These are phyloP conservation scores for Aspergillus sp. DNA, from an alignment of 2,329 filamentous ascomycete genomes.

Conservation along the genomic window DNA sequence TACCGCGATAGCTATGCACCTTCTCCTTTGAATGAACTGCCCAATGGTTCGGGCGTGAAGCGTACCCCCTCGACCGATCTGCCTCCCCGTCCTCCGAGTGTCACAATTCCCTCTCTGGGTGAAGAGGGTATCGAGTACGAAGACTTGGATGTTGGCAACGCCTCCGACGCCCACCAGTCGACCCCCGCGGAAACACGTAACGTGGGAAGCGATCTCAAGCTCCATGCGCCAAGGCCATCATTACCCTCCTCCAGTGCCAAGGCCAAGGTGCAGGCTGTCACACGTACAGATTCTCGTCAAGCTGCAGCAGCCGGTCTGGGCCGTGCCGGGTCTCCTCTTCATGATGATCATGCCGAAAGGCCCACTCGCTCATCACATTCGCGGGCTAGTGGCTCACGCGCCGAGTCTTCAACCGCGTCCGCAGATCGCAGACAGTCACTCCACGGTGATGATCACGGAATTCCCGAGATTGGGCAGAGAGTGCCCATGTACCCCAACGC, in stretches of 20 bases:
- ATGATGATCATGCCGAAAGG: slow-evolving; percentile 54
- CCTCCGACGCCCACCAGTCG: slow-evolving; percentile 44
- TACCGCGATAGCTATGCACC: slow-evolving; percentile 76
- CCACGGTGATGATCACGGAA: slow-evolving; percentile 78
- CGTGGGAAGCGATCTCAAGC: slow-evolving; percentile 76
- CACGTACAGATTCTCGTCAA: slow-evolving; percentile 84
- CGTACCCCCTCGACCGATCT: slow-evolving; percentile 39
- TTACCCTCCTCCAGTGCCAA: slow-evolving; percentile 79
- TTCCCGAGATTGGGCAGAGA: slow-evolving; percentile 86
- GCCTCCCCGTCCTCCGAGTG: slow-evolving; percentile 68
- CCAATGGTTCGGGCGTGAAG: slow-evolving; percentile 44
- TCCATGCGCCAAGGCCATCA: slow-evolving; percentile 87
- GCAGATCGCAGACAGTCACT: slow-evolving; percentile 59
- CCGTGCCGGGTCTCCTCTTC: slow-evolving; percentile 53
- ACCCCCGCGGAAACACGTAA: slow-evolving; percentile 74
- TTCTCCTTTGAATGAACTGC: slow-evolving; percentile 77
- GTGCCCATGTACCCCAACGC: slow-evolving; percentile 93
- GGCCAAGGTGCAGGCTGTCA: slow-evolving; percentile 78
- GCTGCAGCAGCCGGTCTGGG: slow-evolving; percentile 85
- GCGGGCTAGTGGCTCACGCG: slow-evolving; percentile 61
- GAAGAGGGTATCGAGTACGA: slow-evolving; percentile 91
- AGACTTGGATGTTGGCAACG: slow-evolving; percentile 53
- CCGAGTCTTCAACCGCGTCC: slow-evolving; percentile 48
- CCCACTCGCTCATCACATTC: slow-evolving; percentile 61
- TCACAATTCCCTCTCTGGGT: slow-evolving; percentile 80